These are phyloP conservation scores for Alternaria ventricosa DNA, from an alignment of 2,329 filamentous ascomycete genomes.

Conservation along the genomic window DNA sequence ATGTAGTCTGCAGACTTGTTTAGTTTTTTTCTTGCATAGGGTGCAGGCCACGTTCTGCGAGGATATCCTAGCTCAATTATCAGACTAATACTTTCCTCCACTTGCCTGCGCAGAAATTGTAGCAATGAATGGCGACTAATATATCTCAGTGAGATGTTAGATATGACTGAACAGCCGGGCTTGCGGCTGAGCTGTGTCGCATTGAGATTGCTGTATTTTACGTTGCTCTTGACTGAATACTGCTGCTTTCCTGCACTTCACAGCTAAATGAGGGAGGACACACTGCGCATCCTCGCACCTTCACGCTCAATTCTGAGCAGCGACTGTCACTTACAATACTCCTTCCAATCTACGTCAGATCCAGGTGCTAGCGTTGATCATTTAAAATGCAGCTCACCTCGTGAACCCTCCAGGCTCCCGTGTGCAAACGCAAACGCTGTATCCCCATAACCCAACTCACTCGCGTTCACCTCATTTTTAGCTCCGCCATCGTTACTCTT, in stretches of 20 bases:
- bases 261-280: background rate
- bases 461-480: slow-evolving; percentile 10
- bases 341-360: background rate
- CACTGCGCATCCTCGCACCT: background rate
- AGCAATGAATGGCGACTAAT: background rate
- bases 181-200: background rate
- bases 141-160: background rate
- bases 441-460: background rate
- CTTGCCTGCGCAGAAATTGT: background rate
- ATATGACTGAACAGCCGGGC: background rate
- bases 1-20: too few species aligned
- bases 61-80: background rate
- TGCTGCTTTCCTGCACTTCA: background rate
- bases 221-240: background rate
- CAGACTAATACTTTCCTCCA: background rate
- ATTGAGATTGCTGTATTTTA: background rate
- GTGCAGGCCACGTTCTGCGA: background rate
- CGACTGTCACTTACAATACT: background rate
- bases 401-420: background rate
- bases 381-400: background rate
- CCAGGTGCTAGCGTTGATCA: background rate
- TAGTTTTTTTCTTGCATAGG: too few species aligned
- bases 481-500: background rate
- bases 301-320: background rate
- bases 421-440: slow-evolving; percentile 13